Percentiles rank a stretch among this genome's conserved stretches.
Conservation (phyloP, 2,329 filamentous ascomycete genomes). For the Macroventuria anomochaeta region DNA sequence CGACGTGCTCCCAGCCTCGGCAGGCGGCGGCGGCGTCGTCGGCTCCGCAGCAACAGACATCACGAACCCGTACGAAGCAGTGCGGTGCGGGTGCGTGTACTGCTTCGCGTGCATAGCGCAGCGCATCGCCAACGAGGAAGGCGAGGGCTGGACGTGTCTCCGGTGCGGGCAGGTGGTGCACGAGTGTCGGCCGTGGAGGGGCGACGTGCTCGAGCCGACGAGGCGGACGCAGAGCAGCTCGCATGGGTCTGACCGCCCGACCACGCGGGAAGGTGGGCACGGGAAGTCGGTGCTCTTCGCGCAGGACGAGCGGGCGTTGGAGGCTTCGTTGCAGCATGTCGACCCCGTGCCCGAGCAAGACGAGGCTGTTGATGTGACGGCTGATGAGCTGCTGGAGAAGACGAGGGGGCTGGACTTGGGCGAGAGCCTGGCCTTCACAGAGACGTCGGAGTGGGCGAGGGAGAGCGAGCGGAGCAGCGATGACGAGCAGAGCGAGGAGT, state of each 20-base stretch:
- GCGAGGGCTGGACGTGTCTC: slow-evolving; percentile 90
- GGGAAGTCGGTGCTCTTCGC: slow-evolving; percentile 31
- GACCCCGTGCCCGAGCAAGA: slow-evolving; percentile 23
- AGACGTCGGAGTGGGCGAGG: slow-evolving; percentile 48
- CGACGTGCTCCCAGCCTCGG: slow-evolving; percentile 68
- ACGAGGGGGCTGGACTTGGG: slow-evolving; percentile 37
- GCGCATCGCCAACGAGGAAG: slow-evolving; percentile 87
- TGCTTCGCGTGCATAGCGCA: slow-evolving; percentile 96
- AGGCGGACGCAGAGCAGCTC: background rate
- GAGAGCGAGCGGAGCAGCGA: slow-evolving; percentile 31
- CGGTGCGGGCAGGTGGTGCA: slow-evolving; percentile 84
- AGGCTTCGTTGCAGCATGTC: slow-evolving; percentile 21
- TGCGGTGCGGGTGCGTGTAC: slow-evolving; percentile 90
- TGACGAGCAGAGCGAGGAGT: slow-evolving; percentile 46
- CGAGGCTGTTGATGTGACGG: background rate
- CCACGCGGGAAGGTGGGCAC: slow-evolving; percentile 1
- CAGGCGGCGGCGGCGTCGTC: slow-evolving; percentile 76
- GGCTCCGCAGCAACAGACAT: slow-evolving; percentile 91
- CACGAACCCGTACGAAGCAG: slow-evolving; percentile 92
- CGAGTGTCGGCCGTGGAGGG: slow-evolving; percentile 88
- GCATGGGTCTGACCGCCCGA: background rate
- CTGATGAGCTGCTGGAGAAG: slow-evolving; percentile 8
- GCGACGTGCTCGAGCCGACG: slow-evolving; percentile 75
- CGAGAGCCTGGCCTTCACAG: slow-evolving; percentile 35
- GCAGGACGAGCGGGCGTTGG: slow-evolving; percentile 12